These are phyloP conservation scores for Areca catechu DNA, from an alignment of 176 grass and related monocot genomes.

Conservation along the genomic window DNA sequence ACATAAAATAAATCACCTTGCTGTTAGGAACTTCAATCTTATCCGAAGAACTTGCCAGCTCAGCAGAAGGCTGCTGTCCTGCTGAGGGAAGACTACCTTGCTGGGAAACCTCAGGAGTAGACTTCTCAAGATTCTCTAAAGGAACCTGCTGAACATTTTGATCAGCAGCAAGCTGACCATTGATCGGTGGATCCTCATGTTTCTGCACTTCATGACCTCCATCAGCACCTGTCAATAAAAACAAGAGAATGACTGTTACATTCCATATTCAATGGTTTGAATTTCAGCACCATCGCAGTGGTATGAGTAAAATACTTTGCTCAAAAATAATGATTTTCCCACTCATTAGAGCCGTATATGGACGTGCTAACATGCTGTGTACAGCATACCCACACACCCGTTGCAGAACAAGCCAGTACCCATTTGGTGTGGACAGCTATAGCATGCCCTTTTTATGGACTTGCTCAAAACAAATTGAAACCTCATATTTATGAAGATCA, in stretches of 20 bases:
- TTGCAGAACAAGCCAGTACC: too few species aligned
- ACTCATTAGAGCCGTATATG: too few species aligned
- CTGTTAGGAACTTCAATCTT: conserved; percentile 84
- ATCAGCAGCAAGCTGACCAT: conserved; percentile 10
- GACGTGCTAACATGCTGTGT: too few species aligned
- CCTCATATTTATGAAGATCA: too few species aligned
- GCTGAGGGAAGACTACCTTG: conserved; percentile 14
- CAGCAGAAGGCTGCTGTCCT: background rate
- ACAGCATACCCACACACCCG: too few species aligned
- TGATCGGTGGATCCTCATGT: background rate
- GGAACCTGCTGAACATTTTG: background rate
- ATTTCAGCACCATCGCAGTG: too few species aligned
- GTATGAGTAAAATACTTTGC: too few species aligned
- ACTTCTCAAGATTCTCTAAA: conserved; percentile 13
- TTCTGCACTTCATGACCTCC: background rate
- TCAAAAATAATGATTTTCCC: too few species aligned
- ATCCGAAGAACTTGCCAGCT: conserved; percentile 18
- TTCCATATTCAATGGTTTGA: background rate
- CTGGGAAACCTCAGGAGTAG: conserved; percentile 13
- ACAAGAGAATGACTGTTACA: background rate
- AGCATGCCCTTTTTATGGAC: too few species aligned
- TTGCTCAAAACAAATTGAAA: too few species aligned
- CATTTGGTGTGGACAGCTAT: too few species aligned
- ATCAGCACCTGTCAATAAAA: background rate
- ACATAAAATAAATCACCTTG: conserved; percentile 32